Evolutionary conservation across 352 stramenopile species (phyloP).

Genomic region (Globisporangium nagaii): DNA sequence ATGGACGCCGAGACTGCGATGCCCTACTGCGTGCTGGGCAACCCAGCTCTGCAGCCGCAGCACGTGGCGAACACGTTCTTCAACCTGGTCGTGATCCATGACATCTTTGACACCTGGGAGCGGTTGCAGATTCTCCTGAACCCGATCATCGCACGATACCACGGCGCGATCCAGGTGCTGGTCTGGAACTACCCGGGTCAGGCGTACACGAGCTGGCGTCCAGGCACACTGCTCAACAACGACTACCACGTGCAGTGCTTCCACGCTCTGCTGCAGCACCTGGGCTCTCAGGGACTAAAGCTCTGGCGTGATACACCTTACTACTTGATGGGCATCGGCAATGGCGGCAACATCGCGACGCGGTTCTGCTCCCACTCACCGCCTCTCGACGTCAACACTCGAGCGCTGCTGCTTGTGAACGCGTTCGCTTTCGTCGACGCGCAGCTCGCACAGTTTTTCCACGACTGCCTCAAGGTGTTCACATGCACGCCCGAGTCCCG

Average conservation of each 20-base stretch:
- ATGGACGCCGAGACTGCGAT: constrained; percentile 92
- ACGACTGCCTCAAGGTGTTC: constrained; percentile 95
- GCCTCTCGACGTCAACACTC: constrained; percentile 47
- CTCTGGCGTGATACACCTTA: constrained; percentile 83
- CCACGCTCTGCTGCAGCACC: constrained; percentile 72
- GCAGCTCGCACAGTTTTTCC: constrained; percentile 89
- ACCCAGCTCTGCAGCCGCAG: constrained; percentile 10
- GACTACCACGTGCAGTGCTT: constrained; percentile 87
- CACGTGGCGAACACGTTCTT: constrained; percentile 68
- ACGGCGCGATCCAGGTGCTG: constrained; percentile 80
- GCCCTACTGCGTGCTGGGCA: constrained; percentile 88
- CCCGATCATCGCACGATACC: constrained; percentile 84
- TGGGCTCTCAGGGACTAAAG: constrained; percentile 10
- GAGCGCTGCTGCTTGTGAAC: constrained; percentile 88
- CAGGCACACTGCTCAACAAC: constrained; percentile 90
- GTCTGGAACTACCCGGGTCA: constrained; percentile 97
- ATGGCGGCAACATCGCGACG: constrained; percentile 86
- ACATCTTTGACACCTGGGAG: constrained; percentile 95
- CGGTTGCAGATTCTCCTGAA: constrained; percentile 92
- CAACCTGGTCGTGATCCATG: constrained; percentile 94
- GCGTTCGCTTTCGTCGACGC: constrained; percentile 87
- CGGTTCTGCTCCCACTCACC: constrained; percentile 63
- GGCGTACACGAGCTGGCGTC: constrained; percentile 91
- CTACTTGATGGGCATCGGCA: constrained; percentile 90
- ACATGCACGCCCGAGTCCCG: constrained; percentile 83